Evolutionary conservation across 2,329 filamentous ascomycete species (phyloP).

Genomic region (Sporothrix luriei): DNA sequence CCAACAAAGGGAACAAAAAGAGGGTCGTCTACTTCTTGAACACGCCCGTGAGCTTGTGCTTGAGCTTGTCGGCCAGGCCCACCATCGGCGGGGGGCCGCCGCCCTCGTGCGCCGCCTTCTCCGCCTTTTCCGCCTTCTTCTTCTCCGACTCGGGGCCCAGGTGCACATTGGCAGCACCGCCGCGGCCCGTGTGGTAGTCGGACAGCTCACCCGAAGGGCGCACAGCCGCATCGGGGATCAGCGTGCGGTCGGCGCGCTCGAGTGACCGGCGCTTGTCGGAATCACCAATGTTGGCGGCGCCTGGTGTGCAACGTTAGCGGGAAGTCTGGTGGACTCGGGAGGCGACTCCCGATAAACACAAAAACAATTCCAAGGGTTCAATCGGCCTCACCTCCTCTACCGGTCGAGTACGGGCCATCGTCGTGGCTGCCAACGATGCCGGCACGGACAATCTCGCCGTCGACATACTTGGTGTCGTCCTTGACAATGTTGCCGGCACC

Average conservation of each 20-base stretch:
- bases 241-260: constrained; percentile 54
- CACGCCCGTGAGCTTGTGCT: constrained; percentile 56
- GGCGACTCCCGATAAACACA: too few relatives aligned
- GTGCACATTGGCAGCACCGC: constrained; percentile 62
- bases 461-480: constrained; percentile 62
- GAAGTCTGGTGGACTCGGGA: too few relatives aligned
- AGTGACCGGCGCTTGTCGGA: constrained; percentile 43
- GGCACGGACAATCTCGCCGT: constrained; percentile 63
- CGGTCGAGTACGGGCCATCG: constrained; percentile 61
- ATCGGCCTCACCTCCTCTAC: constrained; percentile 56
- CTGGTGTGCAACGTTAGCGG: constrained; percentile 42
- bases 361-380: not conserved
- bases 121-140: constrained; percentile 38
- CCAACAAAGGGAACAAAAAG: not conserved
- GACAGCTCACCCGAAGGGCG: constrained; percentile 52
- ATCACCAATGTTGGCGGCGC: constrained; percentile 62
- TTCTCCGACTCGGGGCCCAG: constrained; percentile 41
- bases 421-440: constrained; percentile 59
- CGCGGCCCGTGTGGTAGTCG: constrained; percentile 62
- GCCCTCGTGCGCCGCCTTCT: constrained; percentile 35
- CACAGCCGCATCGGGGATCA: constrained; percentile 56
- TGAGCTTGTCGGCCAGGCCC: constrained; percentile 60
- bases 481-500: constrained; percentile 63
- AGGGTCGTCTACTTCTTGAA: constrained; percentile 49
- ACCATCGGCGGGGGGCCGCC: constrained; percentile 39